Evolutionary conservation across 73 alveolate species (phyloP).

Genomic region (Paramecium primaurelia): DNA sequence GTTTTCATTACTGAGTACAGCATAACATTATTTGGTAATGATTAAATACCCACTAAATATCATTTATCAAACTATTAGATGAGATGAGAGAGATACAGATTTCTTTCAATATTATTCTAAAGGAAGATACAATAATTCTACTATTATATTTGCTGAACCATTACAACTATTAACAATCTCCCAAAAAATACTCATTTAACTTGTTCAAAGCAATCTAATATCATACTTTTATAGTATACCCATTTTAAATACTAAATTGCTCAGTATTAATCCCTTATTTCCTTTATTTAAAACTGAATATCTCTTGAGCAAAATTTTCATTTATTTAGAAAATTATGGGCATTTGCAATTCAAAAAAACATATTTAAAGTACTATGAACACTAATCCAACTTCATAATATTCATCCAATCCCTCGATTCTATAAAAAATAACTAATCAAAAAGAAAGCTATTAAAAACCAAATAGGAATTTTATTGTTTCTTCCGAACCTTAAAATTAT

Average conservation of each 20-base stretch:
- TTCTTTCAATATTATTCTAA: not conserved
- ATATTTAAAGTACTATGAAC: not conserved
- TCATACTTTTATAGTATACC: not conserved
- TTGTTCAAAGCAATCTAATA: not conserved
- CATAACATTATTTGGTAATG: too few relatives aligned
- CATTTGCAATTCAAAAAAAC: not conserved
- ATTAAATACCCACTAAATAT: too few relatives aligned
- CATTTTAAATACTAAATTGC: not conserved
- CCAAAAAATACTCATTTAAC: not conserved
- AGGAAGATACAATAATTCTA: not conserved
- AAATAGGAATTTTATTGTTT: not conserved
- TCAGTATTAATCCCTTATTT: not conserved
- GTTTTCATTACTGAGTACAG: not conserved
- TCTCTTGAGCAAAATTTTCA: not conserved
- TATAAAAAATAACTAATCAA: not conserved
- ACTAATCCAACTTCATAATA: not conserved
- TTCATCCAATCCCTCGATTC: not conserved
- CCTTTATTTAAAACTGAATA: not conserved
- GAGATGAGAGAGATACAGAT: not conserved
- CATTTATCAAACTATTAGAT: too few relatives aligned
- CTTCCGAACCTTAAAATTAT: not conserved
- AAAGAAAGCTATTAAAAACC: not conserved
- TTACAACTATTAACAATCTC: not conserved
- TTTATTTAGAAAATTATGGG: not conserved
- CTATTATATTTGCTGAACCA: not conserved